Evolutionary conservation across 2,329 filamentous ascomycete species (phyloP), one percentile per base, ranked within the genome.

Genomic region (Colletotrichum nymphaeae): DNA sequence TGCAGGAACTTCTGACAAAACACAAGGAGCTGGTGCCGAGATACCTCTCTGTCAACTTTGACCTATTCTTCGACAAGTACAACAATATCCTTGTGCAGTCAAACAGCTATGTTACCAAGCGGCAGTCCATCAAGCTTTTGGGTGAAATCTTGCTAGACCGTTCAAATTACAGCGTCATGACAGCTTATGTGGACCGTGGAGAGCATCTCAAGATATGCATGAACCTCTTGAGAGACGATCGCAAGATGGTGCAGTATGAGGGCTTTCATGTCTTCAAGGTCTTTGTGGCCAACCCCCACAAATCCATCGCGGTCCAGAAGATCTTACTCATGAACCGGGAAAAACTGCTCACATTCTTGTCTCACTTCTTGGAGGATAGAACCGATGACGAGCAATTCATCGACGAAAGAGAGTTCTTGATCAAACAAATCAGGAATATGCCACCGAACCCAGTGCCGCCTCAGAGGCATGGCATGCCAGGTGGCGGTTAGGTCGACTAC

Each of bases 241-340:
- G 96, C 77, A 97, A 97, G 83, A 99, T 99, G 95, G 97, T 99
- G 75, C 97, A 98, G 84, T 99, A 99, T 82, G 97, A 99, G 83
- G 97, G 95, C 8, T 99, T 99, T 82, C 97, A 99, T 81, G 96
- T 99, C 55, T 99, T 99, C 89, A 99, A 99, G 87, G 96, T 99
- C 75, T 99, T 99, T 83, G 97, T 98, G 67, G 97, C 97, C 73
- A 99, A 99, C 81, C 97, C 97, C 8, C 95, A 98, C 86, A 99
- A 99, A 85, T 97, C 95, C n/a, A 88, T 96, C 74, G 94, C 95
- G 42, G 97, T 99, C 62, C 95, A 98, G 81, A 94, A 96, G 81
- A 98, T 99, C 79, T 86, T 99, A 76, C 92, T 98, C 77, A 98
- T 98, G 90, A 99, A 99, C 81, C 92, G 95, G 72, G 95, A 98